These are phyloP conservation scores for Arthrinium puccinioides DNA, from an alignment of 2,329 filamentous ascomycete genomes.

Conservation along the genomic window DNA sequence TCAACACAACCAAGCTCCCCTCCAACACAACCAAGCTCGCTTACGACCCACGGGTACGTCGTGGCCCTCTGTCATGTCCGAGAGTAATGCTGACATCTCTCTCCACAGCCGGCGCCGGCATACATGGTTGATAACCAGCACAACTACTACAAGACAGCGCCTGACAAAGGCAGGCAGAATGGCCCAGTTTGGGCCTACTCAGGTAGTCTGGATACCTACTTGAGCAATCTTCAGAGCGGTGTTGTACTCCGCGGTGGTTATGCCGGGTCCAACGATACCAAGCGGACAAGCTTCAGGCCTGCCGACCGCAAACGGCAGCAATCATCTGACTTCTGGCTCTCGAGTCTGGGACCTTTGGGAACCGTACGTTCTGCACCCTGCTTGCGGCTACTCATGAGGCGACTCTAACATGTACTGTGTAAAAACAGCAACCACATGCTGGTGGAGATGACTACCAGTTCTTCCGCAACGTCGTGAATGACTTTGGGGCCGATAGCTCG, in stretches of 20 bases:
- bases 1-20: too few species aligned
- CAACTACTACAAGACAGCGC: conserved; percentile 13
- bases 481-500: conserved; percentile 33
- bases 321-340: not conserved
- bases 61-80: too few species aligned
- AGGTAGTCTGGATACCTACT: conserved; percentile 6
- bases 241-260: conserved; percentile 8
- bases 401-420: not conserved
- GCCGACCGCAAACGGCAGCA: too few species aligned
- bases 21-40: not conserved
- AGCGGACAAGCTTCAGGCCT: not conserved
- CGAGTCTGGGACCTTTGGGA: not conserved
- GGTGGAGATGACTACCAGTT: conserved; percentile 38
- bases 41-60: not conserved
- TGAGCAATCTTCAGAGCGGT: conserved; percentile 6
- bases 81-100: conserved; percentile 1
- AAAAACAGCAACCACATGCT: not conserved
- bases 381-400: not conserved
- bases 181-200: conserved; percentile 11
- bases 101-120: conserved; percentile 7
- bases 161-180: conserved; percentile 12
- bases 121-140: conserved; percentile 15
- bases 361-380: not conserved
- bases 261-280: not conserved
- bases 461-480: conserved; percentile 49